Evolutionary conservation across 2,329 filamentous ascomycete genomes (phyloP), one percentile per base, ranked within the genome.

Genomic region (Hymenoscyphus fructigenus): DNA sequence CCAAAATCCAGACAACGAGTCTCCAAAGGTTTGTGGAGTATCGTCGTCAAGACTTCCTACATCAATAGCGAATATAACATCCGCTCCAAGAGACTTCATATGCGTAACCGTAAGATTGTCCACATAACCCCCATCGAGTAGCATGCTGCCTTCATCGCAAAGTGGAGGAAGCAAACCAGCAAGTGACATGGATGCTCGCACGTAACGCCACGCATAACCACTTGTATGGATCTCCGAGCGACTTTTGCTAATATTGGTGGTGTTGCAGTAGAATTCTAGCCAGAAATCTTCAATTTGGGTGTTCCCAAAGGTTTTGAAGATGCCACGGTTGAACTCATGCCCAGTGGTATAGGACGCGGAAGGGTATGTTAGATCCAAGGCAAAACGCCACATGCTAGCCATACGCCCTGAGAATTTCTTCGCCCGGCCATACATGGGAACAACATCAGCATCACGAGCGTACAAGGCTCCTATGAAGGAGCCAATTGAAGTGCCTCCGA

Each of bases 391-490:
- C 79, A 98, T 92, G 78, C 94, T 98, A 56, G 92, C 92, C 96
- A 99, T 99, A n/a, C 96, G 90, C 4, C 95, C 93, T 0, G 95
- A 87, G 76, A 99, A 99, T 76, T 97, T 97, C 84, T 99, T 99
- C 15, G 93, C 93, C 57, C 96, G 86, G 0, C 95, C 95, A 73
- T 96, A 97, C 85, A 98, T 97, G 14, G 95, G 95, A 4, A 99
- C 94, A 0, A 97, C 89, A 74, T 99, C 96, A 10, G 94, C 95
- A 75, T 99, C 95, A 64, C 94, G 91, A 1, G 96, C 95, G 76
- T 99, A 99, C 1, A 99, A 82, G 1, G 92, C 95, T 7, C 96
- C 95, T 62, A 98, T 93, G 75, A 99, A 98, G 1, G 94, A 88
- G 17, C 95, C 95, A 63, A 99, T 99, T 0, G 94, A 98, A 1